Percentiles rank a stretch among this genome's conserved stretches.
Evolutionary conservation across 2,329 filamentous ascomycete genomes (phyloP).

Genomic region (Zymoseptoria passerinii): DNA sequence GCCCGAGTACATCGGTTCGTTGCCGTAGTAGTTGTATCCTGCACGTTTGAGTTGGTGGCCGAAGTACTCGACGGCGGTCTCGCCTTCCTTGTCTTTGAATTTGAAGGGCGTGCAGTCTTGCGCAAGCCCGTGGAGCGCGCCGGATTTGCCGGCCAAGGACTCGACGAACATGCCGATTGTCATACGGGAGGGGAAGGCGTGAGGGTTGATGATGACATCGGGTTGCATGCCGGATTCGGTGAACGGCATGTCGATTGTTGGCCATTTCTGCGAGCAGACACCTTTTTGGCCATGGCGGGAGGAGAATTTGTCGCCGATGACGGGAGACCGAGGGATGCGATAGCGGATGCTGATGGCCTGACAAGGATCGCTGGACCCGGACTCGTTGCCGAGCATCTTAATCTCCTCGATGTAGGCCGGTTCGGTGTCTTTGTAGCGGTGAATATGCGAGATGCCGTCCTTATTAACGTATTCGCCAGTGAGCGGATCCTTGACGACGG

Average conservation of each 20-base stretch:
- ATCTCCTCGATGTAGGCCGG: slow-evolving; percentile 87
- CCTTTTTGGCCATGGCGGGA: slow-evolving; percentile 98
- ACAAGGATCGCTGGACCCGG: slow-evolving; percentile 67
- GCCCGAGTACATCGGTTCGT: slow-evolving; percentile 97
- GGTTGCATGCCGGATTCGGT: slow-evolving; percentile 94
- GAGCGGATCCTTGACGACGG: slow-evolving; percentile 63
- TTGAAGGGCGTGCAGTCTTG: slow-evolving; percentile 94
- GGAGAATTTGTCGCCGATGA: slow-evolving; percentile 98
- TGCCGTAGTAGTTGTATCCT: slow-evolving; percentile 96
- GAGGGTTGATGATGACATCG: slow-evolving; percentile 97
- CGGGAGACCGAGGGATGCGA: slow-evolving; percentile 76
- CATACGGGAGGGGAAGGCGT: slow-evolving; percentile 99
- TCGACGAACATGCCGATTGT: slow-evolving; percentile 99
- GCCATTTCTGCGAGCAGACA: slow-evolving; percentile 95
- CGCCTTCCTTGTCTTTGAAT: slow-evolving; percentile 68
- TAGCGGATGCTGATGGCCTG: slow-evolving; percentile 91
- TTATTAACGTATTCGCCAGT: slow-evolving; percentile 75
- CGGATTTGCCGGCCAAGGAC: slow-evolving; percentile 89
- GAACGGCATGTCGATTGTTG: slow-evolving; percentile 87
- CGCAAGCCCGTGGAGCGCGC: slow-evolving; percentile 86
- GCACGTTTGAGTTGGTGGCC: slow-evolving; percentile 91
- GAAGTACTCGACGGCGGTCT: slow-evolving; percentile 90
- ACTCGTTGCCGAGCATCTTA: slow-evolving; percentile 77
- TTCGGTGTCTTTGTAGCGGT: slow-evolving; percentile 92
- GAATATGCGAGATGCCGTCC: slow-evolving; percentile 75